These are phyloP conservation scores for Boletus bicolor DNA, from an alignment of 768 basidiomycete species.

Conservation along the genomic window DNA sequence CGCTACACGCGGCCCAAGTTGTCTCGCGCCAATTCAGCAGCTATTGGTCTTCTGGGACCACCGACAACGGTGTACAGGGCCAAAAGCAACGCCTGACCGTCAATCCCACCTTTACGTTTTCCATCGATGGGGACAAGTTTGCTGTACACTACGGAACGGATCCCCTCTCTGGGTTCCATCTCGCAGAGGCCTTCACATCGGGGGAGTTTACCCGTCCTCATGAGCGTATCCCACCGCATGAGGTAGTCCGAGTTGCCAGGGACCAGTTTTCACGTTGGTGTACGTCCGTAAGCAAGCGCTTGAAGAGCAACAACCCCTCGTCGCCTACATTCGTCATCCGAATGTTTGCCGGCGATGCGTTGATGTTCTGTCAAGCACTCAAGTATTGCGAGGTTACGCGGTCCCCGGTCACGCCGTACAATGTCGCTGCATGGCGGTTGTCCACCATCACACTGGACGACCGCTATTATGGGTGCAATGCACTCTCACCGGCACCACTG, in stretches of 20 bases:
- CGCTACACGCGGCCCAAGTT: not conserved
- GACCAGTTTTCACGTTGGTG: constrained; percentile 29
- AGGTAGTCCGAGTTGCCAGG: constrained; percentile 16
- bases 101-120: constrained; percentile 32
- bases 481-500: constrained; percentile 17
- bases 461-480: constrained; percentile 13
- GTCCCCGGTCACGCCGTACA: constrained; percentile 17
- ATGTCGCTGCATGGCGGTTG: constrained; percentile 23
- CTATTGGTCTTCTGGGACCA: constrained; percentile 25
- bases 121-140: constrained; percentile 25
- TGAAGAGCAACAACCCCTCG: constrained; percentile 14
- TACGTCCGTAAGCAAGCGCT: constrained; percentile 9
- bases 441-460: constrained; percentile 22
- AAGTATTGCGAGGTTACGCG: constrained; percentile 10
- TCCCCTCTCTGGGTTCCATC: constrained; percentile 29
- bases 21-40: constrained; percentile 16
- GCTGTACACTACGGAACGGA: constrained; percentile 31
- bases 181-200: constrained; percentile 24
- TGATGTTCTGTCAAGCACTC: constrained; percentile 22
- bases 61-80: constrained; percentile 1
- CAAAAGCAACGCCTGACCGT: not conserved
- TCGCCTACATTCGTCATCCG: constrained; percentile 24
- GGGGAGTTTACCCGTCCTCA: constrained; percentile 1
- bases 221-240: not conserved
- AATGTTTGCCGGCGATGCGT: constrained; percentile 29